Conservation (phyloP, 179 eudicot species). For the Beta lomatogona region DNA sequence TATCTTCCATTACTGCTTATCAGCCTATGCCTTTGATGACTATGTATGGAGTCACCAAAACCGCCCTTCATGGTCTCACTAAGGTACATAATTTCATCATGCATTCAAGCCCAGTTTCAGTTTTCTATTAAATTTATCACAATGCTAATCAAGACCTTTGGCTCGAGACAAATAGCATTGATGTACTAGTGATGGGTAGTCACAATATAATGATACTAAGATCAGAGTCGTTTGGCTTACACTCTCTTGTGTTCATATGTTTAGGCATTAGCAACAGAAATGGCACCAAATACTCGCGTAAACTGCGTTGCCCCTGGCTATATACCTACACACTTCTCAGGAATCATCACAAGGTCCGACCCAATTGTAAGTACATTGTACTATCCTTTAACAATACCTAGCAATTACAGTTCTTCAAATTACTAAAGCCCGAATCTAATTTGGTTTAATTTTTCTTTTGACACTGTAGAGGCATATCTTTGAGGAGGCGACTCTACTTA, state of each 20-base stretch:
- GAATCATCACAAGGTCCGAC: conserved; percentile 39
- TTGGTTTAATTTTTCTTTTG: background rate
- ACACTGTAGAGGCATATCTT: background rate
- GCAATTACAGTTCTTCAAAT: no score
- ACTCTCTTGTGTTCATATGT: background rate
- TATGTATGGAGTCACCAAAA: conserved; percentile 75
- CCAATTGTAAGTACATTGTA: conserved; percentile 37
- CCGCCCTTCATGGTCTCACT: conserved; percentile 73
- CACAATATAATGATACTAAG: no score
- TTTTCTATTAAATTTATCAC: background rate
- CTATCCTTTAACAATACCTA: no score
- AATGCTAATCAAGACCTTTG: no score
- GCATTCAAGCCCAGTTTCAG: background rate
- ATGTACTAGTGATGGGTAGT: no score
- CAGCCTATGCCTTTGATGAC: conserved; percentile 46
- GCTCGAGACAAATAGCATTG: no score
- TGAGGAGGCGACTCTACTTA: conserved; percentile 47
- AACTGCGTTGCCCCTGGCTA: conserved; percentile 37
- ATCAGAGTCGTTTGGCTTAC: background rate
- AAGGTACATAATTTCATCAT: conserved; percentile 40
- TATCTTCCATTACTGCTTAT: conserved; percentile 61
- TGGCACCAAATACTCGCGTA: conserved; percentile 38
- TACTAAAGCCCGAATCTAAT: no score
- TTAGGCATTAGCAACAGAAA: conserved; percentile 32
- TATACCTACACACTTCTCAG: conserved; percentile 33